A percentile compares a stretch with the other conserved stretches of the same genome.
Evolutionary conservation across 352 stramenopile species (phyloP).

Genomic region (Pythium monospermum): DNA sequence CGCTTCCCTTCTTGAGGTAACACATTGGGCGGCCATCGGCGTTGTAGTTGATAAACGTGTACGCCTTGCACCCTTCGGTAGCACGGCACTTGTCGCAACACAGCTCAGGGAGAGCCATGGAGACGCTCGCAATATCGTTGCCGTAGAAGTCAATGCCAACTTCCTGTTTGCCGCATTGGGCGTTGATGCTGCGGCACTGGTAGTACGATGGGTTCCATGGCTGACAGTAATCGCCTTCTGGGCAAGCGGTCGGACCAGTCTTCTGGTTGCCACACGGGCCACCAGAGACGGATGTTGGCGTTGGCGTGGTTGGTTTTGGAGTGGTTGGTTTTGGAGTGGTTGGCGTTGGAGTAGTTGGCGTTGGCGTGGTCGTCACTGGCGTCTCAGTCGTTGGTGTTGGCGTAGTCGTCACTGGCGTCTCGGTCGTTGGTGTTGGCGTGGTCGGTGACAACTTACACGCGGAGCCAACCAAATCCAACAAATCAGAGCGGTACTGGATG

Average conservation of each 20-base stretch:
- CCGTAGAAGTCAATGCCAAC: slow-evolving; percentile 45
- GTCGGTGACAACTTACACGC: slow-evolving; percentile 9
- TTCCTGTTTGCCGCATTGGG: slow-evolving; percentile 30
- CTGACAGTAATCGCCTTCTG: slow-evolving; percentile 35
- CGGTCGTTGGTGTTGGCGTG: background rate
- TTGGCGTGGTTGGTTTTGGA: too few species aligned
- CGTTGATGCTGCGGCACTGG: slow-evolving; percentile 36
- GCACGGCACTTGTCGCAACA: slow-evolving; percentile 38
- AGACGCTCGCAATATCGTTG: slow-evolving; percentile 36
- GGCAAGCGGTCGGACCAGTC: slow-evolving; percentile 21
- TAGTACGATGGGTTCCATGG: slow-evolving; percentile 53
- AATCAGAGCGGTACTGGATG: slow-evolving; percentile 11
- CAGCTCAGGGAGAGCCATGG: slow-evolving; percentile 25
- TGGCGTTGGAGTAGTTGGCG: too few species aligned
- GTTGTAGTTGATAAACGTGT: slow-evolving; percentile 60
- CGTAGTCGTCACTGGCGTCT: background rate
- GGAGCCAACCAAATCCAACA: slow-evolving; percentile 9
- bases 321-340: background rate
- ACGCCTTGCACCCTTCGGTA: slow-evolving; percentile 39
- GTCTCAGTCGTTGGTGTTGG: slow-evolving; percentile 6
- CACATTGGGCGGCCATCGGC: slow-evolving; percentile 29
- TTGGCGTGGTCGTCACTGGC: background rate
- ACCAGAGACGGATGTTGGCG: slow-evolving; percentile 1
- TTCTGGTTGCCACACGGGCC: background rate
- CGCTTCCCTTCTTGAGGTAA: slow-evolving; percentile 33